Evolutionary conservation across 129 eudicot species (phyloP).

Genomic region (Centella asiatica): DNA sequence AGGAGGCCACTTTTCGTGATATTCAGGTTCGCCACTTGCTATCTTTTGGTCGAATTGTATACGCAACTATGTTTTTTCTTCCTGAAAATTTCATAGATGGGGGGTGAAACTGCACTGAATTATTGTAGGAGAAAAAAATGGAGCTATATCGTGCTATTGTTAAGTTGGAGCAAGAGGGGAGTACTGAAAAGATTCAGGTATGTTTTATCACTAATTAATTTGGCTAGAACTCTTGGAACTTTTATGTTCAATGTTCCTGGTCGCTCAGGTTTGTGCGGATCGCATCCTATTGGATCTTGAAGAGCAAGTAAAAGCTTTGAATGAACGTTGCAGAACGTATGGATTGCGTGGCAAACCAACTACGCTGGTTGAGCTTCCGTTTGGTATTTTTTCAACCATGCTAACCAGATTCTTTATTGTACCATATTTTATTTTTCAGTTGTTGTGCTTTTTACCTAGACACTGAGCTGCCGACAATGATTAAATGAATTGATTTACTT

Average conservation of each 20-base stretch:
- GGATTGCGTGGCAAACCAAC: conserved; percentile 83
- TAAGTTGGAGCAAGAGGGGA: conserved; percentile 70
- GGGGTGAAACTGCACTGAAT: conserved; percentile 1
- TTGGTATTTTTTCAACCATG: conserved; percentile 40
- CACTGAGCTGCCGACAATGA: too few species aligned
- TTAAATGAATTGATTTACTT: too few species aligned
- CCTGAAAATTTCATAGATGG: conserved; percentile 6
- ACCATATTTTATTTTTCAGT: background rate
- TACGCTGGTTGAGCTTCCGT: conserved; percentile 81
- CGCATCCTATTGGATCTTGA: conserved; percentile 63
- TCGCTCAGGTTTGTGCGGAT: conserved; percentile 49
- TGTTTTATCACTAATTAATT: conserved; percentile 4
- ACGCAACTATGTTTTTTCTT: background rate
- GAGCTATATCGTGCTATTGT: conserved; percentile 74
- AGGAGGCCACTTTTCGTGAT: conserved; percentile 95
- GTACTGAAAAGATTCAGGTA: conserved; percentile 71
- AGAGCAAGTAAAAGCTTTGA: conserved; percentile 61
- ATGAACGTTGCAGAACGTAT: conserved; percentile 83
- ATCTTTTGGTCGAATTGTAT: background rate
- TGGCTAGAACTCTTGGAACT: background rate
- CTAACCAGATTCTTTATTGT: background rate
- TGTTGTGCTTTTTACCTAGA: background rate
- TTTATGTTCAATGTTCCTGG: background rate
- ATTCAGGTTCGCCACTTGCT: conserved; percentile 52
- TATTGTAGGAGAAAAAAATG: conserved; percentile 84